Evolutionary conservation across 1,284 basidiomycete genomes (phyloP), one percentile per base, ranked within the genome.

Genomic region (Cerrena zonata): DNA sequence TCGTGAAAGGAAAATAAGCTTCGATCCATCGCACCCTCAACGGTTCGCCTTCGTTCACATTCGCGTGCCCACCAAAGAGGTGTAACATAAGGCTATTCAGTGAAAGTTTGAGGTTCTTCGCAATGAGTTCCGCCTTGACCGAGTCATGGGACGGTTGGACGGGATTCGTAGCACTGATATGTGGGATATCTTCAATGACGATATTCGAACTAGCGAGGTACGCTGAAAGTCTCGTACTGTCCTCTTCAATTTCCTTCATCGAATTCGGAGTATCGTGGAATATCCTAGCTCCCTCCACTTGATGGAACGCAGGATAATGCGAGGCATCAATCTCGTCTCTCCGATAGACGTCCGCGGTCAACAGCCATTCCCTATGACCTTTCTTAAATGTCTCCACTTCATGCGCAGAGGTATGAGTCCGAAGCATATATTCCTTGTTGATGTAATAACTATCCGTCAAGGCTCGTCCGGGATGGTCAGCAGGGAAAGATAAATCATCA

Each of bases 301-400:
- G 96, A 70, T 99, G 96, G 68, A 99, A 99, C 41, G 97, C 89
- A 18, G 96, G 96, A 68, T 98, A 98, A 69, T 99, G 96, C 10
- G 88, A 91, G 19, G 83, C 80, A 71, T 99, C 96, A 58, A 99
- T 99, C 71, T 99, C 96, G 79, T 99, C 96, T 57, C 96, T 83
- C 40, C 96, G 76, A 70, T 98, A 99, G 43, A 99, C 96, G 72
- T 99, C 96, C n/a, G 96, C 94, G 1, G 94, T 91, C 45, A 99
- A 77, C 27, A 99, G 75, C 91, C 94, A 99, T 48, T 78, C 77
- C 34, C 88, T 81, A 58, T 87, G 74, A 3, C 91, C 91, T 34
- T 75, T 70, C 39, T 78, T 70, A 69, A 97, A 99, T 4, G 87
- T 84, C 57, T 95, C 92, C 30, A 99, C 90, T 73, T 99, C 95